A percentile compares a stretch with the other conserved stretches of the same genome.
Conservation (phyloP, 768 basidiomycete genomes). For the Xerocomellus chrysenteron region DNA sequence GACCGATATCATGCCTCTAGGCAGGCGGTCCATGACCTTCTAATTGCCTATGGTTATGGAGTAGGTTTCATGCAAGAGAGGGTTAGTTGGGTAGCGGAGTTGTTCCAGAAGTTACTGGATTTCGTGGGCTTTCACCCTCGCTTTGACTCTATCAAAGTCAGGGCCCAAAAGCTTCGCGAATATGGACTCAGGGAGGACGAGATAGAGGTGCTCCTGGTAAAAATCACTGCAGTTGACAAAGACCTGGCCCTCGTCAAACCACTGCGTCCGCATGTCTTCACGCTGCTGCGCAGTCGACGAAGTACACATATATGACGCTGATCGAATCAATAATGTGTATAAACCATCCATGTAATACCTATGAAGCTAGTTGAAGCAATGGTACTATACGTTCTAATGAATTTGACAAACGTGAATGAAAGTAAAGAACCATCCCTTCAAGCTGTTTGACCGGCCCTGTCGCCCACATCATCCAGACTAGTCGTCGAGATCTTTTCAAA, state of each 20-base stretch:
- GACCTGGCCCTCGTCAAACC: conserved; percentile 14
- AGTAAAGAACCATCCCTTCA: background rate
- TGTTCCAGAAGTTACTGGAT: conserved; percentile 25
- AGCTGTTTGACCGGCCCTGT: background rate
- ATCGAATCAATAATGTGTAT: conserved; percentile 7
- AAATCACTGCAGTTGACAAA: conserved; percentile 22
- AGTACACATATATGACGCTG: conserved; percentile 4
- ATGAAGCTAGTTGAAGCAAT: background rate
- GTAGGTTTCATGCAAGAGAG: conserved; percentile 21
- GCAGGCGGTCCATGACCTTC: conserved; percentile 22
- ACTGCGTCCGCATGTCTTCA: conserved; percentile 2
- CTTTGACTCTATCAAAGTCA: conserved; percentile 21
- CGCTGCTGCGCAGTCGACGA: conserved; percentile 11
- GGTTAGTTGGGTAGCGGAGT: conserved; percentile 23
- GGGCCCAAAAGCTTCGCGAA: conserved; percentile 25
- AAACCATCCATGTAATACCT: conserved; percentile 5
- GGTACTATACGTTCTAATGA: background rate
- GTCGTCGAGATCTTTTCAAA: conserved; percentile 58
- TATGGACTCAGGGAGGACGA: conserved; percentile 27
- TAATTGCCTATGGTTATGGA: conserved; percentile 18
- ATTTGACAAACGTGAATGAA: background rate
- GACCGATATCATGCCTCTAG: conserved; percentile 26
- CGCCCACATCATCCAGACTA: conserved; percentile 4
- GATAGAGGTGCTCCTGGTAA: conserved; percentile 16
- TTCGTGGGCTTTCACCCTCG: conserved; percentile 22